These are phyloP conservation scores for Pyrenochaeta sp. DNA, from an alignment of 2,329 filamentous ascomycete species.

Conservation along the genomic window DNA sequence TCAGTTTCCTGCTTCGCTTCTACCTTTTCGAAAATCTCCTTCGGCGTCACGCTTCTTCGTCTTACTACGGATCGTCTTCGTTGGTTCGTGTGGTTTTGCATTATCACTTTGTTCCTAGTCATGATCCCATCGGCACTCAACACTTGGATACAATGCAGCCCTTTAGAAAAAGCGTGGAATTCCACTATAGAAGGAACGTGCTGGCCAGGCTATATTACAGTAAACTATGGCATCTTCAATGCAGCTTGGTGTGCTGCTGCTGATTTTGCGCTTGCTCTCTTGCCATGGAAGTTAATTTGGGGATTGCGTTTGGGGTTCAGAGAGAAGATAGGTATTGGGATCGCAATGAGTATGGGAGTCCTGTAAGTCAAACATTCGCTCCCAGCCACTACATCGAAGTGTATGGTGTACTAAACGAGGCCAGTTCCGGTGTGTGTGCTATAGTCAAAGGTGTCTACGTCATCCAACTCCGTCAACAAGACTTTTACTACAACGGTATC, in stretches of 20 bases:
- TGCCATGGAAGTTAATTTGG: conserved; percentile 41
- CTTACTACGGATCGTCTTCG: conserved; percentile 21
- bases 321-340: conserved; percentile 39
- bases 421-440: conserved; percentile 35
- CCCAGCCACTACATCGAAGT: too few species aligned
- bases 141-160: conserved; percentile 31
- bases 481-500: conserved; percentile 42
- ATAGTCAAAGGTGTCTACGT: conserved; percentile 38
- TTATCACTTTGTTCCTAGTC: conserved; percentile 32
- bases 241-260: conserved; percentile 31
- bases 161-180: conserved; percentile 28
- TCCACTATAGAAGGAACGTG: conserved; percentile 23
- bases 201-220: conserved; percentile 20
- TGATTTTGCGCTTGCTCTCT: conserved; percentile 36
- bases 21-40: conserved; percentile 38
- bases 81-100: conserved; percentile 34
- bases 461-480: conserved; percentile 28
- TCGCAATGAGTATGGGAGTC: conserved; percentile 43
- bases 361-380: conserved; percentile 19
- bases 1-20: conserved; percentile 37
- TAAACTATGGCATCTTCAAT: conserved; percentile 41
- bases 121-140: conserved; percentile 35
- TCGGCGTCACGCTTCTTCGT: conserved; percentile 38
- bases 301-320: conserved; percentile 24
- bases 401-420: too few species aligned